These are phyloP conservation scores for Diaporthe vexans DNA, from an alignment of 2,329 filamentous ascomycete genomes.

Conservation along the genomic window DNA sequence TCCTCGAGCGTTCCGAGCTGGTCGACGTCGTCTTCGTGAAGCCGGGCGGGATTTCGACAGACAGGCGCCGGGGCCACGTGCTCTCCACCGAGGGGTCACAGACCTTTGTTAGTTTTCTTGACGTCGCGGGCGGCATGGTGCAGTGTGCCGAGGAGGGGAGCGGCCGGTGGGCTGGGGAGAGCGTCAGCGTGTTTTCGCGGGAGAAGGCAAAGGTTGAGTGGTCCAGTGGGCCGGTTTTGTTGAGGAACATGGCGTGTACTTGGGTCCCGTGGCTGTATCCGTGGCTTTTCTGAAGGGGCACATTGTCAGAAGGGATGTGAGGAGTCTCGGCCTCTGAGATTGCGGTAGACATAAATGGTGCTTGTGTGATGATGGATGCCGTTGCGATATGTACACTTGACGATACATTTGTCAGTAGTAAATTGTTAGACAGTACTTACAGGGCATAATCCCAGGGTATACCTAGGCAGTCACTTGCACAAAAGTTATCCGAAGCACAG, in stretches of 20 bases:
- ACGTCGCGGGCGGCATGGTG: constrained; percentile 33
- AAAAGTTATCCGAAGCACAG: background rate
- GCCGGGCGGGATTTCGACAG: constrained; percentile 32
- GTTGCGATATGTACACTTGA: background rate
- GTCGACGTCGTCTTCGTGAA: constrained; percentile 32
- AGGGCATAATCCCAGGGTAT: background rate
- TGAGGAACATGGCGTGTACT: constrained; percentile 13
- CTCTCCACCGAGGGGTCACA: constrained; percentile 11
- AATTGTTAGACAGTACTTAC: background rate
- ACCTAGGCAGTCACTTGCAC: too few relatives aligned
- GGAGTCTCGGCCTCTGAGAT: background rate
- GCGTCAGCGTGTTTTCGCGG: constrained; percentile 22
- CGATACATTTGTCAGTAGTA: background rate
- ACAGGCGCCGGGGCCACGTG: constrained; percentile 23
- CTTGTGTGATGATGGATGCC: background rate
- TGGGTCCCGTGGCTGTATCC: constrained; percentile 15
- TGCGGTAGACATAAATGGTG: background rate
- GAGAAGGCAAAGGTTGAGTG: constrained; percentile 6
- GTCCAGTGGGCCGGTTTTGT: background rate
- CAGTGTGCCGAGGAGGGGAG: constrained; percentile 22
- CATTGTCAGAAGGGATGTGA: background rate
- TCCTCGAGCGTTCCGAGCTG: background rate
- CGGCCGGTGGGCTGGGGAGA: background rate
- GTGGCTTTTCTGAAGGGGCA: background rate
- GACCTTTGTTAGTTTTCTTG: constrained; percentile 33